A percentile compares a stretch with the other conserved stretches of the same genome.
These are phyloP conservation scores for Lophium mytilinum DNA, from an alignment of 495 filamentous ascomycete genomes.

Conservation along the genomic window DNA sequence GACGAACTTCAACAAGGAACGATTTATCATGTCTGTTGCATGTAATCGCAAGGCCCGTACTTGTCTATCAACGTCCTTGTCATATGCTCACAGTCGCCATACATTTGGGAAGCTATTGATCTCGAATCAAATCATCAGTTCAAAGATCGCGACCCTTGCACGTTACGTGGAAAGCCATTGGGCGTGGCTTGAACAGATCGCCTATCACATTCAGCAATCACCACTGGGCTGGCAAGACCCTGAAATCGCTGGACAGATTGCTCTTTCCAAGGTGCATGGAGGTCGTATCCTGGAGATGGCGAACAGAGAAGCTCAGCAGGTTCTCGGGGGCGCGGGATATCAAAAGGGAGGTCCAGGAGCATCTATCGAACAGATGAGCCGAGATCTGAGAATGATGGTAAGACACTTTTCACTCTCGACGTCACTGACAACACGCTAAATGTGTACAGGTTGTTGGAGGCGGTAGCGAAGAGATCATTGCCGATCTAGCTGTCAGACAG, in stretches of 20 bases:
- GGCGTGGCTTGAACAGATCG: constrained; percentile 43
- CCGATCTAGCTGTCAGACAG: constrained; percentile 44
- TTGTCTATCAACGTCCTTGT: constrained; percentile 26
- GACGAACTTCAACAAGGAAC: constrained; percentile 36
- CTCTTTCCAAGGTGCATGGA: constrained; percentile 48
- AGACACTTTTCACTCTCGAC: not conserved
- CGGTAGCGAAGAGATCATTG: constrained; percentile 51
- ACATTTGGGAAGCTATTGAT: constrained; percentile 36
- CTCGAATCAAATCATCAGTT: constrained; percentile 31
- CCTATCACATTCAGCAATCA: constrained; percentile 30
- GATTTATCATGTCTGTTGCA: constrained; percentile 32
- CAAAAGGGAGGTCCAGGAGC: constrained; percentile 45
- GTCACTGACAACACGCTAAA: too few species aligned
- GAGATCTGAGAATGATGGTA: constrained; percentile 47
- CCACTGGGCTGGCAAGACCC: constrained; percentile 31
- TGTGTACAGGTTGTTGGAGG: constrained; percentile 41
- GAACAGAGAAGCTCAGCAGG: constrained; percentile 53
- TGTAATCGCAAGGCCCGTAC: constrained; percentile 34
- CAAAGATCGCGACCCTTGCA: constrained; percentile 32
- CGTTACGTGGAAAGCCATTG: constrained; percentile 34
- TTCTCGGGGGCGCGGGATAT: constrained; percentile 51
- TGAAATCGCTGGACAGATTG: constrained; percentile 33
- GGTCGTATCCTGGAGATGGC: constrained; percentile 48
- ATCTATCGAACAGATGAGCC: constrained; percentile 48
- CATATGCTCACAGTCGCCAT: constrained; percentile 32